Evolutionary conservation across 177 flowering plant species (phyloP).

Genomic region (Vitis hybrid): DNA sequence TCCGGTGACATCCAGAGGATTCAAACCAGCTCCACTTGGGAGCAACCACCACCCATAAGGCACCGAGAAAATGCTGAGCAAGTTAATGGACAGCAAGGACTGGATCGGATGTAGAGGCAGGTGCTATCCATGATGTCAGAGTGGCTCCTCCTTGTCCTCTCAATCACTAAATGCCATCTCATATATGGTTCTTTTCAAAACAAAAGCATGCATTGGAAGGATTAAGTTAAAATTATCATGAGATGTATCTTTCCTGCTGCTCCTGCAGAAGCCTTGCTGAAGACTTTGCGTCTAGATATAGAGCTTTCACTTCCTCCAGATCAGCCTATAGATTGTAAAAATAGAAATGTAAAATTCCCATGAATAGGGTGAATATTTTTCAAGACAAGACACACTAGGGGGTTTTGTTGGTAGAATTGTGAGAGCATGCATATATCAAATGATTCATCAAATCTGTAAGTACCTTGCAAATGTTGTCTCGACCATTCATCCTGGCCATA

Average conservation of each 20-base stretch:
- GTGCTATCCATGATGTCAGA: too few species aligned
- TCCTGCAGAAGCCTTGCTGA: constrained; percentile 93
- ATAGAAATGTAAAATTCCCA: background rate
- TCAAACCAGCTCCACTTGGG: too few species aligned
- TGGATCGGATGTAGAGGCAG: too few species aligned
- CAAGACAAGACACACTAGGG: background rate
- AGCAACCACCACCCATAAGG: too few species aligned
- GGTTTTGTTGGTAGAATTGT: background rate
- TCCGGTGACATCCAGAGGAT: too few species aligned
- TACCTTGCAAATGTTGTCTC: constrained; percentile 81
- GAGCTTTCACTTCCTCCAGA: constrained; percentile 67
- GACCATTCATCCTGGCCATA: constrained; percentile 79
- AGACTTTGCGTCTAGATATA: constrained; percentile 90
- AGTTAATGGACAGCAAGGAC: too few species aligned
- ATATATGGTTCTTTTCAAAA: too few species aligned
- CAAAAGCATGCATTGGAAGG: too few species aligned
- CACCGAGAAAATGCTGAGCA: too few species aligned
- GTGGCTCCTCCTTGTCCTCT: too few species aligned
- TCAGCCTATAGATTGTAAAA: constrained; percentile 54
- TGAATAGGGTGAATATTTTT: background rate
- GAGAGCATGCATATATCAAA: background rate
- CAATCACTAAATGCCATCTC: too few species aligned
- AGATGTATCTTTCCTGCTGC: constrained; percentile 79
- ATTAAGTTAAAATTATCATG: constrained; percentile 23
- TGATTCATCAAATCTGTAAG: background rate